Percentiles rank a stretch among this genome's conserved stretches.
Conservation (phyloP, 495 filamentous ascomycete genomes). For the Hyphodiscus hymeniophilus region DNA sequence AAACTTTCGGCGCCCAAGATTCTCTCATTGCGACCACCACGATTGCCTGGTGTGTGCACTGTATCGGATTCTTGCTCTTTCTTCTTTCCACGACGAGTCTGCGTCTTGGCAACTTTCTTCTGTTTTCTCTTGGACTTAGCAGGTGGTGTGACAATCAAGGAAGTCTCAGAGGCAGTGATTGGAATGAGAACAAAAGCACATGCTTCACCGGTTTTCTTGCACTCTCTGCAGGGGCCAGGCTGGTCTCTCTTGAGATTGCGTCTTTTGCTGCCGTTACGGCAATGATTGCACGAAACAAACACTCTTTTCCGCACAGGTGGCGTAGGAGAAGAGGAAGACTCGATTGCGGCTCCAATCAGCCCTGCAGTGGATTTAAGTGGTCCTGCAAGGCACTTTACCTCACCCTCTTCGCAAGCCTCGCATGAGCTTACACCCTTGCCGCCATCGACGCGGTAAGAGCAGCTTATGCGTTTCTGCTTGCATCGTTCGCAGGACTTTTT, state of each 20-base stretch:
- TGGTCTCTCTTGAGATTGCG: slow-evolving; percentile 8
- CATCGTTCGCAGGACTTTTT: slow-evolving; percentile 14
- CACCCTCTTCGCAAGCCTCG: slow-evolving; percentile 8
- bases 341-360: background rate
- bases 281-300: slow-evolving; percentile 13
- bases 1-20: too few species aligned
- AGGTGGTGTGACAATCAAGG: background rate
- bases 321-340: background rate
- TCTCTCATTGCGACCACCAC: too few species aligned
- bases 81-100: background rate
- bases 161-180: background rate
- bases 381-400: slow-evolving; percentile 3
- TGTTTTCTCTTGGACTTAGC: background rate
- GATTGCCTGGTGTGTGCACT: too few species aligned
- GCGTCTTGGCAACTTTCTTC: background rate
- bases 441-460: slow-evolving; percentile 4
- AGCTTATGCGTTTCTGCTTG: slow-evolving; percentile 4
- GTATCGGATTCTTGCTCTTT: too few species aligned
- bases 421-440: slow-evolving; percentile 8
- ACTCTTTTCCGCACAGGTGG: background rate
- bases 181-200: slow-evolving; percentile 8
- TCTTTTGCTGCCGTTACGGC: background rate
- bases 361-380: background rate
- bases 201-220: slow-evolving; percentile 1
- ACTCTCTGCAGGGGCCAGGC: slow-evolving; percentile 7